phyloP scores from a whole-genome alignment of 768 basidiomycete genomes.

The Tulasnella sp. region DNA sequence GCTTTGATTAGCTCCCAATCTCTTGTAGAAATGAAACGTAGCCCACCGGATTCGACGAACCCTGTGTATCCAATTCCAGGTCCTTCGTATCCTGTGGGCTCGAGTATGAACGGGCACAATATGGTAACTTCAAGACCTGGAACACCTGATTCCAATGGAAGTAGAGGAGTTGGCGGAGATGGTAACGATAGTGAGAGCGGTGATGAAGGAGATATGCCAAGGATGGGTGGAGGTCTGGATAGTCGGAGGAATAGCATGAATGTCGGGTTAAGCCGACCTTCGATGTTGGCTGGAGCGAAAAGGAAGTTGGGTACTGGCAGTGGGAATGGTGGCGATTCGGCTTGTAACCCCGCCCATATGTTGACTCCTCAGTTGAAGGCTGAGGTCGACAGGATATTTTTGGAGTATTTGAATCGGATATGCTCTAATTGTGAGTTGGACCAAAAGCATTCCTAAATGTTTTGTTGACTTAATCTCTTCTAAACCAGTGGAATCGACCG shows the following conservation, averaged over 20 bases:
- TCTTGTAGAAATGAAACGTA: too few relatives aligned
- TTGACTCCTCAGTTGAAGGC: slow-evolving; percentile 49
- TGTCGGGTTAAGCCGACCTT: not conserved
- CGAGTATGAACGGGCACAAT: too few relatives aligned
- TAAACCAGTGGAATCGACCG: slow-evolving; percentile 71
- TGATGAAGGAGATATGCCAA: not conserved
- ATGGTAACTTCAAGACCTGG: too few relatives aligned
- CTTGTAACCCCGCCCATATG: not conserved
- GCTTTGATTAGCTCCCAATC: too few relatives aligned
- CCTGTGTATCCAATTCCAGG: too few relatives aligned
- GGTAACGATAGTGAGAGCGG: slow-evolving; percentile 11
- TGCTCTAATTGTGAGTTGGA: slow-evolving; percentile 72
- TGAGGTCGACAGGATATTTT: slow-evolving; percentile 83
- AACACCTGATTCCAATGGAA: too few relatives aligned
- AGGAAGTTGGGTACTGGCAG: not conserved
- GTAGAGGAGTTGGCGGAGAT: too few relatives aligned
- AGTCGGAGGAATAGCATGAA: not conserved
- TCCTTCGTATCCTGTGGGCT: too few relatives aligned
- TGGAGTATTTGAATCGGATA: slow-evolving; percentile 71
- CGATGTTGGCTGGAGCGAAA: not conserved
- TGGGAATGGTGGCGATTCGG: not conserved
- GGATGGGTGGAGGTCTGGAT: not conserved
- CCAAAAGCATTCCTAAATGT: not conserved
- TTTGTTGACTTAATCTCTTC: not conserved
- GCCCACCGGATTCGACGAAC: too few relatives aligned